A percentile compares a stretch with the other conserved stretches of the same genome.
These are phyloP conservation scores for Sugiyamaella chiloensis DNA, from an alignment of 805 yeast genomes.

Conservation along the genomic window DNA sequence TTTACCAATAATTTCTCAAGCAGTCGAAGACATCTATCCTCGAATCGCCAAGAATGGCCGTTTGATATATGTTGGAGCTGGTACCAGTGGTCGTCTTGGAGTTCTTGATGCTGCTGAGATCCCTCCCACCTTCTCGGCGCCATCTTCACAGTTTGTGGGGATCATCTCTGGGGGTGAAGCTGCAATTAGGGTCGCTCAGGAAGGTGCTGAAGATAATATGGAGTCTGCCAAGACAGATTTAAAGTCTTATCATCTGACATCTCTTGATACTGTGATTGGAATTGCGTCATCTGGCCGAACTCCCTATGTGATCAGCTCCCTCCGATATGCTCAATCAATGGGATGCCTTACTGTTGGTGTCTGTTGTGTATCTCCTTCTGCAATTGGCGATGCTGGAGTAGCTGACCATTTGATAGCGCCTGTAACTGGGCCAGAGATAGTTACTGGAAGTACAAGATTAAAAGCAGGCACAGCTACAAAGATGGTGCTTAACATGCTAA, in stretches of 20 bases:
- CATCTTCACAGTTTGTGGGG: conserved; percentile 26
- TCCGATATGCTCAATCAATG: conserved; percentile 22
- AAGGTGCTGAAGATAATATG: conserved; percentile 29
- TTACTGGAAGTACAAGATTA: conserved; percentile 29
- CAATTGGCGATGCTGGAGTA: conserved; percentile 13
- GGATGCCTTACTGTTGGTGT: conserved; percentile 29
- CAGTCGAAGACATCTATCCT: conserved; percentile 25
- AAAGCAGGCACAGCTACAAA: conserved; percentile 32
- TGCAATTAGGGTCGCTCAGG: conserved; percentile 28
- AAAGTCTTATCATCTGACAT: conserved; percentile 17
- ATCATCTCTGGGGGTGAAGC: conserved; percentile 31
- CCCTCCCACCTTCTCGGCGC: conserved; percentile 31
- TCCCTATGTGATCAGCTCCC: conserved; percentile 29
- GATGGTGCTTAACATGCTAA: conserved; percentile 26
- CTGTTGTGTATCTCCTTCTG: conserved; percentile 23
- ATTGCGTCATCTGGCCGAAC: conserved; percentile 33
- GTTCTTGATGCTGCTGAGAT: conserved; percentile 30
- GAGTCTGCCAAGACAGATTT: conserved; percentile 24
- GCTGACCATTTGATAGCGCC: conserved; percentile 21
- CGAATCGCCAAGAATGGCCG: conserved; percentile 26
- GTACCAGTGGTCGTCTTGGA: conserved; percentile 29
- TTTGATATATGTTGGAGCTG: conserved; percentile 31
- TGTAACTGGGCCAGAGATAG: conserved; percentile 27
- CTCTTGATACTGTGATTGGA: conserved; percentile 27
- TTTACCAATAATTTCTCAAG: conserved; percentile 21